Evolutionary conservation across 768 basidiomycete species (phyloP).

Genomic region (Lentinula detonsa): DNA sequence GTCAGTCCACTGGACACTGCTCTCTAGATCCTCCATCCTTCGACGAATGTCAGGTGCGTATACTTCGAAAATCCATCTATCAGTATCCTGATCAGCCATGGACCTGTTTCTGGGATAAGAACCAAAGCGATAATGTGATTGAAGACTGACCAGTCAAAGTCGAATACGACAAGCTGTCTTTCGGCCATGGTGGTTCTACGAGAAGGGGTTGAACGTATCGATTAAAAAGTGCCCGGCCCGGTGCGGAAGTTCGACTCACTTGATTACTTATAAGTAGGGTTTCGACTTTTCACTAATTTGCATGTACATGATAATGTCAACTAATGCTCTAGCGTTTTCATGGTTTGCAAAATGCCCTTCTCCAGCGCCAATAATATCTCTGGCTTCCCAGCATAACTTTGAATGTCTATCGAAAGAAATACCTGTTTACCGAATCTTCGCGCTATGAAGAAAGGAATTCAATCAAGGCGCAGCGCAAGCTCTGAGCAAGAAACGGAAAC

Average conservation of each 20-base stretch:
- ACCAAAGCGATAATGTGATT: neutral
- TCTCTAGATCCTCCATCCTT: conserved; percentile 65
- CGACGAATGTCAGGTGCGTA: conserved; percentile 80
- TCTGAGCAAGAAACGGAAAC: conserved; percentile 6
- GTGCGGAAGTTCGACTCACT: too few species aligned
- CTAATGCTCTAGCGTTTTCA: conserved; percentile 30
- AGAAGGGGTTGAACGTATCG: neutral
- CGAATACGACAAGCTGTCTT: conserved; percentile 82
- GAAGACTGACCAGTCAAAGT: conserved; percentile 84
- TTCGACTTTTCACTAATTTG: too few species aligned
- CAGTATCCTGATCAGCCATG: conserved; percentile 92
- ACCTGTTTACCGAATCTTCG: conserved; percentile 60
- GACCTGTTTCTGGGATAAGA: conserved; percentile 47
- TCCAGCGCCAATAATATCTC: conserved; percentile 51
- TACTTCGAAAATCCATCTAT: conserved; percentile 89
- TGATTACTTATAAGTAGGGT: too few species aligned
- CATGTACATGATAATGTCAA: neutral
- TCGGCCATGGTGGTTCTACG: neutral
- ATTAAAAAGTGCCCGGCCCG: too few species aligned
- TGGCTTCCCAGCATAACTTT: conserved; percentile 40
- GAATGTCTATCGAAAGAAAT: conserved; percentile 65
- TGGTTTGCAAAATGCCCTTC: conserved; percentile 45
- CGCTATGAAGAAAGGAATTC: conserved; percentile 32
- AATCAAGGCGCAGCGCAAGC: conserved; percentile 11
- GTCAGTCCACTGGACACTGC: conserved; percentile 84